Evolutionary conservation across 352 stramenopile species (phyloP), one percentile per base, ranked within the genome.

Genomic region (Phytophthora cajani): DNA sequence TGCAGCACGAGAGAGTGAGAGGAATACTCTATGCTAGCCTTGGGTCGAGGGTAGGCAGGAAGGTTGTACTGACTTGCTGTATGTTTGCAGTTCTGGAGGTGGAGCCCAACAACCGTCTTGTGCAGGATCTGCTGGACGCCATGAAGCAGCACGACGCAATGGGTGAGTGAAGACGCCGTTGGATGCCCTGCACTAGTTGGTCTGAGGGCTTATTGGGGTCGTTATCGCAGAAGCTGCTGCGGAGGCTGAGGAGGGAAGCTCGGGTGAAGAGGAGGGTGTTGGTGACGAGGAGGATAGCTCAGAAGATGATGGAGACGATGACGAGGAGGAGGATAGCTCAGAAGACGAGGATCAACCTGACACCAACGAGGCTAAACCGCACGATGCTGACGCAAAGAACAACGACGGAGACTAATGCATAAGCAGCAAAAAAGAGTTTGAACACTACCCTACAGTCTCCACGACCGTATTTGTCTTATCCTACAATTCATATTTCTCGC

Each of bases 31-130:
- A 10, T n/a, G 11, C 12, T 32, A 7, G 21, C 30, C 7, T 16
- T n/a, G 14, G 36, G 38, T 40, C 36, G 8, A 19, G 17, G 7
- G 6, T 33, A 16, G 23, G 17, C 5, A 30, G 27, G 12, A 21
- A 17, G 19, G 54, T 11, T 36, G 9, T 58, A 12, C 9, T 66
- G 49, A 56, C 17, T 61, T 47, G 32, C 21, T 64, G 38, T 42
- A 21, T 23, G 17, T 11, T 11, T 65, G 14, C 19, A 93, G 86
- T 93, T 62, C 47, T 93, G 51, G 63, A 75, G 14, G 47, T 75
- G 11, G 86, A 93, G 64, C 84, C 84, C n/a, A 55, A 80, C 6
- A 92, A 93, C 56, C 55, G 71, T 6, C 79, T 94, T 16, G 86
- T 94, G 38, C 72, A 79, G 46, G 86, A 94, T 64, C 62, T 94